phyloP scores from a whole-genome alignment of 2,329 filamentous ascomycete genomes.

The Drechslerella stenobrocha region DNA sequence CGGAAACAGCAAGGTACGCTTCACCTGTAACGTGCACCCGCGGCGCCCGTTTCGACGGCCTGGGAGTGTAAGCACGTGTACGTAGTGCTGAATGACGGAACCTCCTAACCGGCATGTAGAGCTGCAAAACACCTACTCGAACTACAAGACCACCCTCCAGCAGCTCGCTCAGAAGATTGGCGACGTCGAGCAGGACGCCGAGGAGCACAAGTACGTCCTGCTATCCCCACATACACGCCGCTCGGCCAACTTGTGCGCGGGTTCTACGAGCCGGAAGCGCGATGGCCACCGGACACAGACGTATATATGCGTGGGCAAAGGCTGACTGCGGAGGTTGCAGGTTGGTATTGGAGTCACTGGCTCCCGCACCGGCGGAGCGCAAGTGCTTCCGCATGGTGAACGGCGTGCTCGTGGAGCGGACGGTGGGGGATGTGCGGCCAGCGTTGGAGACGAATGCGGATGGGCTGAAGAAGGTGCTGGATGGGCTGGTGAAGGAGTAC shows the following conservation, averaged over 20 bases:
- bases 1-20: constrained; percentile 55
- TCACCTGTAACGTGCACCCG: constrained; percentile 6
- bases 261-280: no score
- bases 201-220: constrained; percentile 86
- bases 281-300: no score
- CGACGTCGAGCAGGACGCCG: constrained; percentile 93
- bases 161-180: constrained; percentile 95
- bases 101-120: constrained; percentile 61
- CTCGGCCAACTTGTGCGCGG: not conserved
- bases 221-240: constrained; percentile 15
- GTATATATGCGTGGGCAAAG: no score
- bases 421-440: constrained; percentile 87
- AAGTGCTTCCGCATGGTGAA: constrained; percentile 99
- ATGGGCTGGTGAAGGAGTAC: constrained; percentile 95
- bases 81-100: no score
- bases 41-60: no score
- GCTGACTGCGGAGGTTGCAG: no score
- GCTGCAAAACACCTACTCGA: constrained; percentile 76
- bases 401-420: constrained; percentile 90
- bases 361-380: constrained; percentile 77
- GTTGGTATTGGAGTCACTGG: constrained; percentile 88
- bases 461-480: constrained; percentile 87
- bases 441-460: constrained; percentile 91
- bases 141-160: constrained; percentile 78
- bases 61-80: no score